Evolutionary conservation across 2,329 filamentous ascomycete species (phyloP).

Genomic region (Monilinia fructigena): DNA sequence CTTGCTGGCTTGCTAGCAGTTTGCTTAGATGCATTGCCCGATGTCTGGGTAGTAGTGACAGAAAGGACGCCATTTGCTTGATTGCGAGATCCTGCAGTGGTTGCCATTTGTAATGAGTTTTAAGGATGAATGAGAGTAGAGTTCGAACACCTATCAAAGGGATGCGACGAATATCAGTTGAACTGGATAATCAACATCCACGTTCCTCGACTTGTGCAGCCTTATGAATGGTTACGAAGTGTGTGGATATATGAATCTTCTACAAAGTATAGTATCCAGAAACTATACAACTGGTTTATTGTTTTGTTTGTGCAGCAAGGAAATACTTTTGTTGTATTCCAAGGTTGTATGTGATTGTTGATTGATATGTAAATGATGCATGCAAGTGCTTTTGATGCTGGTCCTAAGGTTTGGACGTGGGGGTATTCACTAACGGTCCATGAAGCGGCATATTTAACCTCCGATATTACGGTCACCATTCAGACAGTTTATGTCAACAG

Average conservation of each 20-base stretch:
- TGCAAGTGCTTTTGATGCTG: no score
- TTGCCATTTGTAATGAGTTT: slow-evolving; percentile 22
- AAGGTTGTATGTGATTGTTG: neutral
- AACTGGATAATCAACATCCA: neutral
- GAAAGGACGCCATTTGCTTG: slow-evolving; percentile 55
- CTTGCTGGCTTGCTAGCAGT: slow-evolving; percentile 48
- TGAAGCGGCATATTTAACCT: neutral
- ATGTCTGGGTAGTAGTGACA: slow-evolving; percentile 47
- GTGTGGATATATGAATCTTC: neutral
- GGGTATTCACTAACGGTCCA: neutral
- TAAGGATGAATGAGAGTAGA: neutral
- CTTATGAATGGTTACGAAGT: neutral
- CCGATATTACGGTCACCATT: slow-evolving; percentile 15
- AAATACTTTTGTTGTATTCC: neutral
- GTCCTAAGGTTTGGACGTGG: slow-evolving; percentile 6
- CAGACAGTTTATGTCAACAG: neutral
- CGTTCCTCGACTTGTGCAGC: no score
- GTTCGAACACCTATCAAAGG: slow-evolving; percentile 15
- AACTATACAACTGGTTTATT: neutral
- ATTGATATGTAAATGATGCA: neutral
- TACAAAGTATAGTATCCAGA: neutral
- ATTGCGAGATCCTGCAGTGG: slow-evolving; percentile 34
- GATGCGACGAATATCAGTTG: neutral
- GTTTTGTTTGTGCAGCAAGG: neutral
- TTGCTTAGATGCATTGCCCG: slow-evolving; percentile 45